Percentiles rank a stretch among this genome's conserved stretches.
Conservation (phyloP, 2,329 filamentous ascomycete species). For the Xylaria sp. region DNA sequence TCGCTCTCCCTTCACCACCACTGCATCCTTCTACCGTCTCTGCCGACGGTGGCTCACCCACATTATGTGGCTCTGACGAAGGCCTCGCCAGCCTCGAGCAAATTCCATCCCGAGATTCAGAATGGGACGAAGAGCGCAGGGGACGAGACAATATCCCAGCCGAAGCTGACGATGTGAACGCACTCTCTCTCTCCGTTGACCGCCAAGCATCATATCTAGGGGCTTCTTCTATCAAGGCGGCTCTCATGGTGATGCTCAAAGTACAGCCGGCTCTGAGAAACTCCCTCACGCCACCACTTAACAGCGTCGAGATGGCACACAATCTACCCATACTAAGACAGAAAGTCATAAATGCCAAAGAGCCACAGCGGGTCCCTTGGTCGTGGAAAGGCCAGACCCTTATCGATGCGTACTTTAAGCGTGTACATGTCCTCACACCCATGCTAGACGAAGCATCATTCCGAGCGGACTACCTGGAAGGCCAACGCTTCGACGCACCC, state of each 20-base stretch:
- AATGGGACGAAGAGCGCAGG: conserved; percentile 73
- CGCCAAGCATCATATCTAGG: conserved; percentile 74
- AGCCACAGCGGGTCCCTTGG: conserved; percentile 63
- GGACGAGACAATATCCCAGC: conserved; percentile 66
- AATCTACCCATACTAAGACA: conserved; percentile 57
- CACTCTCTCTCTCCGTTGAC: conserved; percentile 68
- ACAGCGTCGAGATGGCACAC: conserved; percentile 58
- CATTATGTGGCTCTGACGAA: conserved; percentile 61
- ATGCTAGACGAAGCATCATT: conserved; percentile 79
- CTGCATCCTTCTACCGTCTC: conserved; percentile 61
- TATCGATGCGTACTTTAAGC: conserved; percentile 80
- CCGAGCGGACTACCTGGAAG: conserved; percentile 70
- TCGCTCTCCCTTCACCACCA: conserved; percentile 63
- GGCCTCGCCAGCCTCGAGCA: conserved; percentile 69
- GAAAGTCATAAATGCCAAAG: conserved; percentile 56
- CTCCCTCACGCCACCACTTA: conserved; percentile 59
- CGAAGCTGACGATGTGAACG: conserved; percentile 77
- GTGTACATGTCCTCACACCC: conserved; percentile 76
- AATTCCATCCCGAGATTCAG: conserved; percentile 71
- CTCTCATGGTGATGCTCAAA: conserved; percentile 75
- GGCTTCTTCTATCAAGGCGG: conserved; percentile 79
- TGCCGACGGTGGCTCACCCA: conserved; percentile 60
- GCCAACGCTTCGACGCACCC: conserved; percentile 70
- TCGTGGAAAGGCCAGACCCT: conserved; percentile 73
- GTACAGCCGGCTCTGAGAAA: conserved; percentile 60